Base-by-base conservation (phyloP, 2,329 filamentous ascomycete species). In the Tolypocladium cylindrosporum region DNA sequence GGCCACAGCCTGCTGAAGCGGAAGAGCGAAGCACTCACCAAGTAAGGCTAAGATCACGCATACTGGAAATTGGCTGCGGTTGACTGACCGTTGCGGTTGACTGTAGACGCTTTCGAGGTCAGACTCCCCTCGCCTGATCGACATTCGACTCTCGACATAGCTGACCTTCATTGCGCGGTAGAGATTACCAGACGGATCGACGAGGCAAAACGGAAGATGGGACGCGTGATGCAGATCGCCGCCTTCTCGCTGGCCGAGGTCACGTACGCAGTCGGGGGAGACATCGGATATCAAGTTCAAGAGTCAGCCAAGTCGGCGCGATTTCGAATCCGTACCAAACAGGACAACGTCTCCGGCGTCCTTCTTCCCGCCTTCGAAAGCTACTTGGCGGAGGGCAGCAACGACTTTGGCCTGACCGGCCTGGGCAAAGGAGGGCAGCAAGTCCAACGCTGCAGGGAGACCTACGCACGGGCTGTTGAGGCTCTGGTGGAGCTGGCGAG, bases 161-260 rank as follows among this genome's bases (percentile, higher is more conserved):
- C 54, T 57, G 43, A 55, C 54, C 19, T 50, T 61, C 54, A 56
- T 43, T 21, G 27, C 45, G 14, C 41, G 24, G 64, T 71, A 90
- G 94, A 99, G 69, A 99, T 99, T 69, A 97, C 94, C 55, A 86
- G 87, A 72, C 89, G 94, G 69, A 99, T 99, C 75, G 93, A 99
- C 77, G 94, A 99, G 74, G 94, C 94, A 48, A 99, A 99, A 77
- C 89, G 92, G 67, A 99, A 99, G 79, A 99, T 99, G 93, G 94
- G 94, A 59, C 85, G 93, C 40, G 94, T 99, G 42, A 99, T 99
- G 94, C 93, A 97, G 74, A 96, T 99, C 69, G 94, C 94, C 45
- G 92, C 94, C 52, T 97, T 99, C 77, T 97, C 93, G 50, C 83
- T 99, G 21, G 94, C 94, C 60, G 94, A 97, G 77, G 94, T 99